phyloP scores from a whole-genome alignment of 306 rosid species.

The Vicia villosa region DNA sequence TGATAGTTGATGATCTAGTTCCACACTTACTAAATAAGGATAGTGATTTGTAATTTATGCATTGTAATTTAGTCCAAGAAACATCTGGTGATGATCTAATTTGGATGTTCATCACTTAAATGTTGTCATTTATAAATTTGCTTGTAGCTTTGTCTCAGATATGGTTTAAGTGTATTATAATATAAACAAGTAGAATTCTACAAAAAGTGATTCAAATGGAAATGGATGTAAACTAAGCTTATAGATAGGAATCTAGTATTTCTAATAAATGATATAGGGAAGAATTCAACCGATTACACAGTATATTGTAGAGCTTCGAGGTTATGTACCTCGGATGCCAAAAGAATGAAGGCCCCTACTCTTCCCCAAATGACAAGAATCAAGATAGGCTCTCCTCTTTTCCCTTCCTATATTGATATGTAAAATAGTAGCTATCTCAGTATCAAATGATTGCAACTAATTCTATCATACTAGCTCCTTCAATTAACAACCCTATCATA shows the following conservation, averaged over 20 bases:
- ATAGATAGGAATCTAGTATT: neutral
- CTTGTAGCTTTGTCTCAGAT: neutral
- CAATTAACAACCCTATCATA: neutral
- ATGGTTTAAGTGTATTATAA: constrained; percentile 8
- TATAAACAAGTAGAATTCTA: neutral
- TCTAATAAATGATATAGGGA: neutral
- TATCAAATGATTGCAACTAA: neutral
- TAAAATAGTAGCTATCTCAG: neutral
- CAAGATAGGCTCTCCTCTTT: neutral
- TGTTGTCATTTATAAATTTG: constrained; percentile 15
- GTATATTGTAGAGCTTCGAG: neutral
- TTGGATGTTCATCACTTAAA: constrained; percentile 16
- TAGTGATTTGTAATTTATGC: constrained; percentile 5
- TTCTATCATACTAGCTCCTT: neutral
- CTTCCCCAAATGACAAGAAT: neutral
- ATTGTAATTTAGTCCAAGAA: constrained; percentile 12
- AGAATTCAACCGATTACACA: neutral
- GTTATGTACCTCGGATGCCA: neutral
- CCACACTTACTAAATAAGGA: no score
- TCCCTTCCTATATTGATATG: neutral
- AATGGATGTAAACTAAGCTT: neutral
- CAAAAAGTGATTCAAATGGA: constrained; percentile 15
- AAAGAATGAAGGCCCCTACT: neutral
- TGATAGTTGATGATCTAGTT: neutral
- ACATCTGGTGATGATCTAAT: constrained; percentile 12